phyloP scores from a whole-genome alignment of 2,329 filamentous ascomycete genomes.

The Aureobasidium uvarum region DNA sequence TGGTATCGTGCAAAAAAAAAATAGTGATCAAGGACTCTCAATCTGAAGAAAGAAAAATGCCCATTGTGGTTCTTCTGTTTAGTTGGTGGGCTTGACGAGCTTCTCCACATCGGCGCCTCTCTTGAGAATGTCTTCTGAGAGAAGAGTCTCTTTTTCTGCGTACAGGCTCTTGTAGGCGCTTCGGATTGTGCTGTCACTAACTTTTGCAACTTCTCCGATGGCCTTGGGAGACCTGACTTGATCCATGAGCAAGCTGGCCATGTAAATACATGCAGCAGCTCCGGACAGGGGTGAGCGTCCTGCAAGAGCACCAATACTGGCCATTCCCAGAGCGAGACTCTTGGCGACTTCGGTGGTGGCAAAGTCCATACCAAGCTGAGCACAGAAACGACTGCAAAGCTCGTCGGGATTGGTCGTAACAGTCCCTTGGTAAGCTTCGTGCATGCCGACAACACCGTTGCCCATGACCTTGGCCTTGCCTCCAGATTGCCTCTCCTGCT shows the following conservation, averaged over 20 bases:
- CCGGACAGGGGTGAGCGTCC: slow-evolving; percentile 92
- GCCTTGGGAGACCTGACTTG: slow-evolving; percentile 78
- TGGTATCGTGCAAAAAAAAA: background rate
- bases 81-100: slow-evolving; percentile 54
- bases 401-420: slow-evolving; percentile 38
- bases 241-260: slow-evolving; percentile 84
- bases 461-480: slow-evolving; percentile 33
- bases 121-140: slow-evolving; percentile 72
- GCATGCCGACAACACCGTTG: slow-evolving; percentile 42
- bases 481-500: slow-evolving; percentile 61
- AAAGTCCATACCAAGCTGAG: slow-evolving; percentile 71
- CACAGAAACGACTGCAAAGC: slow-evolving; percentile 87
- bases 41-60: background rate
- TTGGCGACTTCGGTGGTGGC: slow-evolving; percentile 77
- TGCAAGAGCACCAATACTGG: slow-evolving; percentile 74
- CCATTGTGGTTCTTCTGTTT: background rate
- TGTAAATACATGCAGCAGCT: slow-evolving; percentile 94
- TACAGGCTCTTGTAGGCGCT: slow-evolving; percentile 91
- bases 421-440: slow-evolving; percentile 29
- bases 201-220: slow-evolving; percentile 78
- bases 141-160: slow-evolving; percentile 67
- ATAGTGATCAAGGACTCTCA: background rate
- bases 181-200: slow-evolving; percentile 95
- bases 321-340: slow-evolving; percentile 74
- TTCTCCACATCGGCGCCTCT: slow-evolving; percentile 69